Evolutionary conservation across 352 stramenopile species (phyloP), one percentile per base, ranked within the genome.

Genomic region (Phytophthora megakarya): DNA sequence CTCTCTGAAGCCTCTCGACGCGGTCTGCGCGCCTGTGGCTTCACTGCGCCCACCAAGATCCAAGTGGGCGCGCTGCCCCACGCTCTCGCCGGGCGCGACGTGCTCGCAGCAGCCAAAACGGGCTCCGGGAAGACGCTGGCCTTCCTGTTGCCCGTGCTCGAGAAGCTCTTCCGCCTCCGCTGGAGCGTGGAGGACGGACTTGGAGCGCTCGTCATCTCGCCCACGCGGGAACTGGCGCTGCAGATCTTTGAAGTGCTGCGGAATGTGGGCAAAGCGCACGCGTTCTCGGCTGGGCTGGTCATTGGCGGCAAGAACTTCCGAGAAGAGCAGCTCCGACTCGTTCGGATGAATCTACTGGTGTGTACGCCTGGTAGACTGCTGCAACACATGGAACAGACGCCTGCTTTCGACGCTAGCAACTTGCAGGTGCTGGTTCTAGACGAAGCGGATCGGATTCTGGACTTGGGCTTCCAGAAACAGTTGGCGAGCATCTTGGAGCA

Each of bases 241-340:
- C 98, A 99, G 86, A 99, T 98, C 67, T 99, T 99, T 73, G 96
- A 99, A 61, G 97, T 99, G 22, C 78, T 99, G 44, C 89, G 97
- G 13, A 87, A 85, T 16, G 88, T 99, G 7, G 98, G 97, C 42
- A 98, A 98, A 51, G 83, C 90, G 40, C 97, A 99, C 75, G 81
- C 78, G 48, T 98, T 99, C 72, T 98, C 96, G 9, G 97, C 97
- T 3, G 97, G 97, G 11, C 78, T 99, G 23, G 77, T 99, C 19
- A 98, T 98, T 52, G 97, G 98, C 33, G 97, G 98, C 53, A 99
- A 99, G 71, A 95, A 95, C 70, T 96, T 96, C 48, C 69, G 83
- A 5, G 85, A 98, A 60, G 98, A 99, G 69, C 96, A 99, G 72
- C 78, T 88, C 44, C 90, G 93, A n/a, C 86, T 99, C 52, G 70